Evolutionary conservation across 495 filamentous ascomycete species (phyloP).

Genomic region (Aspergillus biplanus): DNA sequence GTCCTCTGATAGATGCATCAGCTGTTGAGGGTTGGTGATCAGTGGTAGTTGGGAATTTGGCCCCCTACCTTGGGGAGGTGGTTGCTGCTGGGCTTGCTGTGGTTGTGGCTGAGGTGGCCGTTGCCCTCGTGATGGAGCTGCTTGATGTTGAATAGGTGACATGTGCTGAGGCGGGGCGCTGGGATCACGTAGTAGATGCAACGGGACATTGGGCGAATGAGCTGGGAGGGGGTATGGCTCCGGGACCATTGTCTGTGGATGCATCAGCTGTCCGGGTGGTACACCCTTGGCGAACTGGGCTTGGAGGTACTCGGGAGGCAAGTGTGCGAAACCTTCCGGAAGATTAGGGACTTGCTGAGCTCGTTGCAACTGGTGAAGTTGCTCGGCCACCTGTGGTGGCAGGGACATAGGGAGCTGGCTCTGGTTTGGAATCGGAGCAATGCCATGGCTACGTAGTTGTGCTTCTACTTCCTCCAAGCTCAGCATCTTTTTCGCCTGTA

Average conservation of each 20-base stretch:
- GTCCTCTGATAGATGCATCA: slow-evolving; percentile 76
- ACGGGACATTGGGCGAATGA: slow-evolving; percentile 43
- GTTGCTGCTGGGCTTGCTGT: slow-evolving; percentile 30
- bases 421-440: slow-evolving; percentile 39
- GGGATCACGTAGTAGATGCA: slow-evolving; percentile 44
- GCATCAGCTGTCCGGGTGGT: slow-evolving; percentile 52
- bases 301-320: slow-evolving; percentile 54
- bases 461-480: slow-evolving; percentile 97
- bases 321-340: slow-evolving; percentile 43
- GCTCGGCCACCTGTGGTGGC: slow-evolving; percentile 35
- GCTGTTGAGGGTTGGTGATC: slow-evolving; percentile 72
- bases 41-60: slow-evolving; percentile 46
- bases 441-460: slow-evolving; percentile 73
- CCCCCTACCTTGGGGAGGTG: slow-evolving; percentile 28
- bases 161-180: slow-evolving; percentile 43
- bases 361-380: slow-evolving; percentile 38
- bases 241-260: slow-evolving; percentile 49
- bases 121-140: slow-evolving; percentile 34
- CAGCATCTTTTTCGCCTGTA: slow-evolving; percentile 78
- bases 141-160: slow-evolving; percentile 37
- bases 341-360: slow-evolving; percentile 47
- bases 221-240: slow-evolving; percentile 50
- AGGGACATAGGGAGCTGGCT: slow-evolving; percentile 39
- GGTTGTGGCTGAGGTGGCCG: slow-evolving; percentile 49
- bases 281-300: slow-evolving; percentile 53